Percentiles rank a stretch among this genome's conserved stretches.
These are phyloP conservation scores for Caloboletus inedulis DNA, from an alignment of 1,284 basidiomycete species.

Conservation along the genomic window DNA sequence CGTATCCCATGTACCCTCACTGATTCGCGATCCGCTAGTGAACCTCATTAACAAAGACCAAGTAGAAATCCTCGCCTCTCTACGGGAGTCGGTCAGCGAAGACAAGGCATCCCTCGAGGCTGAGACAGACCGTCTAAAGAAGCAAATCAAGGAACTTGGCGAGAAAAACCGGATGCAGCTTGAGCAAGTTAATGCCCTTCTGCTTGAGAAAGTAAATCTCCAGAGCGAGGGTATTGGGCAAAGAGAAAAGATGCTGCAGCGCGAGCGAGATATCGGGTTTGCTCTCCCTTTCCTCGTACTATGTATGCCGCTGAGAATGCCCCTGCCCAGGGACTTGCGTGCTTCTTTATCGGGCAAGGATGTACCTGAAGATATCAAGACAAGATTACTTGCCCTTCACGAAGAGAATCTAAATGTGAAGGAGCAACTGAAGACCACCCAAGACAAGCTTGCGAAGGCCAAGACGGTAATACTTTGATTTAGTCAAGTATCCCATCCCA, in stretches of 20 bases:
- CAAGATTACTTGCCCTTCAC: conserved; percentile 72
- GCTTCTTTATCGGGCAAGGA: conserved; percentile 71
- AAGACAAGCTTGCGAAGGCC: conserved; percentile 82
- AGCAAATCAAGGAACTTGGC: conserved; percentile 66
- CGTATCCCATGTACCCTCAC: not conserved
- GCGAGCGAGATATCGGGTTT: conserved; percentile 77
- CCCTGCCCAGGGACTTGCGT: conserved; percentile 60
- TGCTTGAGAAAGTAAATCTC: conserved; percentile 89
- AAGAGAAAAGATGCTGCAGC: conserved; percentile 77
- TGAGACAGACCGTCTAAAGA: conserved; percentile 62
- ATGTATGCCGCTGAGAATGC: not conserved
- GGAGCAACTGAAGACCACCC: conserved; percentile 66
- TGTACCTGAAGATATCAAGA: conserved; percentile 77
- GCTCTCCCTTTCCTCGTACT: conserved; percentile 22
- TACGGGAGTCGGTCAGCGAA: conserved; percentile 86
- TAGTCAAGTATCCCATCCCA: not conserved
- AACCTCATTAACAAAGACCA: conserved; percentile 84
- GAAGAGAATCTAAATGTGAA: conserved; percentile 72
- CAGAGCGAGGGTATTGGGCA: conserved; percentile 86
- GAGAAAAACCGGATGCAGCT: conserved; percentile 91
- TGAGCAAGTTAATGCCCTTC: conserved; percentile 82
- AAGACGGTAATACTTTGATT: conserved; percentile 50
- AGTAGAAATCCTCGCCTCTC: conserved; percentile 74
- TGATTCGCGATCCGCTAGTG: conserved; percentile 43
- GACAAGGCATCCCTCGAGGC: conserved; percentile 78